phyloP scores from a whole-genome alignment of 345 rosid genomes.

The Luvunga scandens region DNA sequence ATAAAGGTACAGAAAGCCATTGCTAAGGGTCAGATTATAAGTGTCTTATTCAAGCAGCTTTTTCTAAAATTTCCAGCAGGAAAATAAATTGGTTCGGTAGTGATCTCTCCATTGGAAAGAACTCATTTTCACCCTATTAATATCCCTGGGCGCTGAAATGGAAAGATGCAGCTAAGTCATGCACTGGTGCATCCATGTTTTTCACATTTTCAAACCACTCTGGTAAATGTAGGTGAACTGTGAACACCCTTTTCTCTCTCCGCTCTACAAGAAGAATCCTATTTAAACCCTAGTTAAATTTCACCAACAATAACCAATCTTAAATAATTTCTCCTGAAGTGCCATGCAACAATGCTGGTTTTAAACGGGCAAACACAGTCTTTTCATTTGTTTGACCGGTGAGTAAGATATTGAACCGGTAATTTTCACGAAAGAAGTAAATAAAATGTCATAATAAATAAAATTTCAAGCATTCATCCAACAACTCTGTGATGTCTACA shows the following conservation, averaged over 20 bases:
- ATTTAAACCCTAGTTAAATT: background rate
- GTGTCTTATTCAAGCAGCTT: background rate
- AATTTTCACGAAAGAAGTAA: background rate
- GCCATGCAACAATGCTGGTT: background rate
- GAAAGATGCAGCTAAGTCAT: conserved; percentile 8
- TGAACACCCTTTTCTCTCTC: background rate
- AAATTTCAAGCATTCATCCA: background rate
- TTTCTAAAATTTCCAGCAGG: background rate
- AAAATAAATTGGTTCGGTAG: background rate
- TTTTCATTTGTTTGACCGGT: background rate
- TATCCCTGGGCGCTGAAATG: background rate
- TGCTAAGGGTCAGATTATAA: background rate
- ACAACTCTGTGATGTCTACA: background rate
- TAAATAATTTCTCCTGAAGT: background rate
- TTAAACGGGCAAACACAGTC: background rate
- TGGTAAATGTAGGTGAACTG: conserved; percentile 7
- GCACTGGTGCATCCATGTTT: conserved; percentile 21
- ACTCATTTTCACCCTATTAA: background rate
- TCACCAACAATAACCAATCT: background rate
- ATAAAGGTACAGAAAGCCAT: conserved; percentile 17
- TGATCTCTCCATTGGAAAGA: background rate
- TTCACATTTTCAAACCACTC: conserved; percentile 32
- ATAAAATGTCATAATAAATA: background rate
- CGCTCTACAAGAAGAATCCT: background rate
- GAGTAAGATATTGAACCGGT: background rate